phyloP scores from a whole-genome alignment of 805 yeast genomes.

The Zygosaccharomyces kombuchaensis region DNA sequence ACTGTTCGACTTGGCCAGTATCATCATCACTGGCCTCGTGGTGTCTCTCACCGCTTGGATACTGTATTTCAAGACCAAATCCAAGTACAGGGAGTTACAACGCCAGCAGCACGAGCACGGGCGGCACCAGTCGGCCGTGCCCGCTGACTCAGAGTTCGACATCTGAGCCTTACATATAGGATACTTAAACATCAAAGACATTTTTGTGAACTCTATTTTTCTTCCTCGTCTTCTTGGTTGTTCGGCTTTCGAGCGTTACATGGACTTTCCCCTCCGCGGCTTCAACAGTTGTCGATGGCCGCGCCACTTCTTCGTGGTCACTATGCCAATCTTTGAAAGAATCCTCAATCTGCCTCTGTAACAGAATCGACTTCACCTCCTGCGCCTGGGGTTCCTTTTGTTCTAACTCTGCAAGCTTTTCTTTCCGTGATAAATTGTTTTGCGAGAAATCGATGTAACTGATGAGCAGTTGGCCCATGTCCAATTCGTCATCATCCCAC shows the following conservation, averaged over 20 bases:
- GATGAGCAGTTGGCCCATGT: constrained; percentile 41
- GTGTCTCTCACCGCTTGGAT: constrained; percentile 60
- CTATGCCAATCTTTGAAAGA: constrained; percentile 10
- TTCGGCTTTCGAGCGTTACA: background rate
- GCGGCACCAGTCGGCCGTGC: background rate
- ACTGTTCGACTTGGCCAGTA: constrained; percentile 58
- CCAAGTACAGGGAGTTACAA: constrained; percentile 35
- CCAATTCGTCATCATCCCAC: constrained; percentile 32
- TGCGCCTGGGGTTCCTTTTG: constrained; percentile 42
- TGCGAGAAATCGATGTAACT: constrained; percentile 55
- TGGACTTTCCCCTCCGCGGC: background rate
- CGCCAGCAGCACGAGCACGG: constrained; percentile 13
- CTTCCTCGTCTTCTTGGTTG: constrained; percentile 6
- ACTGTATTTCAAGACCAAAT: constrained; percentile 52
- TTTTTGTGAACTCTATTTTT: constrained; percentile 9
- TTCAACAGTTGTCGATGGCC: background rate
- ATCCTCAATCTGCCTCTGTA: constrained; percentile 51
- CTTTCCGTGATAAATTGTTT: constrained; percentile 42
- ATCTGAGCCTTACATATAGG: constrained; percentile 8
- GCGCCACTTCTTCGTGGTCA: constrained; percentile 3
- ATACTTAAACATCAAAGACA: constrained; percentile 8
- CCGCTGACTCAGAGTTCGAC: constrained; percentile 16
- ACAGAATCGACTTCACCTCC: constrained; percentile 38
- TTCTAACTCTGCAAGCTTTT: constrained; percentile 37
- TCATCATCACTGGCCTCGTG: constrained; percentile 51